phyloP scores from a whole-genome alignment of 768 basidiomycete genomes.

The Mrakia gelida region DNA sequence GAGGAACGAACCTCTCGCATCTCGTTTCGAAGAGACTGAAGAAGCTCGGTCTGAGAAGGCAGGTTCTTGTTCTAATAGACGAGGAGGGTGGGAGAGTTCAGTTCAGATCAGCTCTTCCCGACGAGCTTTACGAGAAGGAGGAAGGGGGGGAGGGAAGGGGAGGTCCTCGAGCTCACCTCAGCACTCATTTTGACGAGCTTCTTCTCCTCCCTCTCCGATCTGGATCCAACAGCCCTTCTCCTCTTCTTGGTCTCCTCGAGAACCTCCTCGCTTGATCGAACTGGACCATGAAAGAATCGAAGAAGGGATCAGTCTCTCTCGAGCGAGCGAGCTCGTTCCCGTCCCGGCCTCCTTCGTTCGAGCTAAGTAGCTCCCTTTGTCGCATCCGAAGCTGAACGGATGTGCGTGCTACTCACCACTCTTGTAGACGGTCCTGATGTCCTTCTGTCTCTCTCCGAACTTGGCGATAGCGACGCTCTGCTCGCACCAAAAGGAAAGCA shows the following conservation, averaged over 20 bases:
- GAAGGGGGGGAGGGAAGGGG: slow-evolving; percentile 23
- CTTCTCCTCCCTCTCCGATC: slow-evolving; percentile 78
- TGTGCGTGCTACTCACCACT: not conserved
- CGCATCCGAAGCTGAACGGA: not conserved
- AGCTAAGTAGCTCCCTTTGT: too few relatives aligned
- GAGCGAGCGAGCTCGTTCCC: not conserved
- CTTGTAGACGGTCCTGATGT: slow-evolving; percentile 70
- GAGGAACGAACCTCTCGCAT: slow-evolving; percentile 48
- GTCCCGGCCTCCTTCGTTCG: not conserved
- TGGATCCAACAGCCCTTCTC: slow-evolving; percentile 59
- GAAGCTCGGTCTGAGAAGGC: slow-evolving; percentile 61
- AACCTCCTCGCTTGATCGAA: slow-evolving; percentile 77
- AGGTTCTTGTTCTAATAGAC: slow-evolving; percentile 67
- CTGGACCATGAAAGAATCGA: slow-evolving; percentile 41
- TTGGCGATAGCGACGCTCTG: not conserved
- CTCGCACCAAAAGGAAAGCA: too few relatives aligned
- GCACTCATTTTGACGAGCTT: slow-evolving; percentile 85
- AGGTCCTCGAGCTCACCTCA: slow-evolving; percentile 47
- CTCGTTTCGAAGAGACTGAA: slow-evolving; percentile 68
- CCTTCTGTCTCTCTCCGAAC: slow-evolving; percentile 66
- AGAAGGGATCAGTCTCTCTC: not conserved
- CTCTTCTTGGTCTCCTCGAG: slow-evolving; percentile 71
- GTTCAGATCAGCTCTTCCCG: not conserved
- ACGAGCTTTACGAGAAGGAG: not conserved
- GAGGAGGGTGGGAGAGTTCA: slow-evolving; percentile 1